These are phyloP conservation scores for Climacium dendroides DNA, from an alignment of 225 moss, liverwort and hornwort species.

Conservation along the genomic window DNA sequence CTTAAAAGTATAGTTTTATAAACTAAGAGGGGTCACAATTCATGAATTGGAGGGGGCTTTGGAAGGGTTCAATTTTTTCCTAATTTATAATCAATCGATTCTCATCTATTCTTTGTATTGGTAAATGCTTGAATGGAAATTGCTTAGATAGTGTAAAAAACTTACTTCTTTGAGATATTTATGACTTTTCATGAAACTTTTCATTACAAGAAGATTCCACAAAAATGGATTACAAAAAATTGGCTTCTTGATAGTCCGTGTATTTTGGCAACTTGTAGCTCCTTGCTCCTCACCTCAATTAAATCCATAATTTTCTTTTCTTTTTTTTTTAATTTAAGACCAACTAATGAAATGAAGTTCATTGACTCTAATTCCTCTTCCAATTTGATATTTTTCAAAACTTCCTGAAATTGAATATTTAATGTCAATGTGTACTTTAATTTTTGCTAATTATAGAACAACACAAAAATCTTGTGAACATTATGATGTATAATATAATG, in stretches of 20 bases:
- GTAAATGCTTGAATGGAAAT: not conserved
- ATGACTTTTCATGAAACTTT: not conserved
- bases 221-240: not conserved
- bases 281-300: not conserved
- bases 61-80: too few relatives aligned
- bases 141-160: not conserved
- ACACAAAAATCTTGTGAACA: too few relatives aligned
- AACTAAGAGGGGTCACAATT: too few relatives aligned
- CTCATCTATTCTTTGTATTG: not conserved
- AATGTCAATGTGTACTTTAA: not conserved
- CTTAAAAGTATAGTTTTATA: too few relatives aligned
- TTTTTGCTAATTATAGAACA: rapidly evolving
- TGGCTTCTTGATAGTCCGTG: rapidly evolving
- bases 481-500: not conserved
- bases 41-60: too few relatives aligned
- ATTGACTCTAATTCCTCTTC: not conserved
- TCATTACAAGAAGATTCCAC: not conserved
- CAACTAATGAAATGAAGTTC: not conserved
- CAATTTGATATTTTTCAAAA: not conserved
- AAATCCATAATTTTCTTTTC: too few relatives aligned
- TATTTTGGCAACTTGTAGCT: not conserved
- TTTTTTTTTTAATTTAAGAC: not conserved
- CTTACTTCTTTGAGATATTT: not conserved
- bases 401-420: not conserved
- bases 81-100: not conserved